These are phyloP conservation scores for Microcos paniculata DNA, from an alignment of 345 rosid species.

Conservation along the genomic window DNA sequence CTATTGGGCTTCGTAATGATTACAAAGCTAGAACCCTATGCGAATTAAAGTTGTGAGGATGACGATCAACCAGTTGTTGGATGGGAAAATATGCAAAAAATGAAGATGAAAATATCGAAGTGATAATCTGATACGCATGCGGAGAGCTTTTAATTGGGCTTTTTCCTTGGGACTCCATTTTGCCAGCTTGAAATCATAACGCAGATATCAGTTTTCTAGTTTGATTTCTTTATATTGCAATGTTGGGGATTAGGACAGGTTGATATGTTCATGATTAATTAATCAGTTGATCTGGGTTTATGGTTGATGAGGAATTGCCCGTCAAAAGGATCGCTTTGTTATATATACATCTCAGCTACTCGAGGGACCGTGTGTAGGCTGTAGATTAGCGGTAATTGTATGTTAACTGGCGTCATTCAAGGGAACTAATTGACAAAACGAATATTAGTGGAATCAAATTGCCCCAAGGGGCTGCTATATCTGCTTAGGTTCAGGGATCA, in stretches of 20 bases:
- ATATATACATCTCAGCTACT: too few species aligned
- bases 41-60: not conserved
- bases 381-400: too few species aligned
- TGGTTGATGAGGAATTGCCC: too few species aligned
- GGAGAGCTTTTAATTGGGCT: not conserved
- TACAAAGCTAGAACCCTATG: conserved; percentile 10
- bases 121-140: not conserved
- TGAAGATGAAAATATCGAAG: not conserved
- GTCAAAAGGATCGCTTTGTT: too few species aligned
- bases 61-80: not conserved
- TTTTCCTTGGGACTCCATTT: not conserved
- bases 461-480: too few species aligned
- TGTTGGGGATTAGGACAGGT: not conserved
- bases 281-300: too few species aligned
- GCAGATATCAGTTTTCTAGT: not conserved
- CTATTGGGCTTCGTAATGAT: conserved; percentile 11
- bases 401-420: too few species aligned
- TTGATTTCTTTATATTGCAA: not conserved
- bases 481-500: too few species aligned
- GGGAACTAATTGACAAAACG: too few species aligned
- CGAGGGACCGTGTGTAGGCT: too few species aligned
- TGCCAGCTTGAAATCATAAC: not conserved
- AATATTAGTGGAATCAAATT: too few species aligned
- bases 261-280: not conserved
- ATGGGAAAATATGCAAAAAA: not conserved